A percentile compares a stretch with the other conserved stretches of the same genome.
Conservation (phyloP, 2,329 filamentous ascomycete species). For the Epichloe amarillans region DNA sequence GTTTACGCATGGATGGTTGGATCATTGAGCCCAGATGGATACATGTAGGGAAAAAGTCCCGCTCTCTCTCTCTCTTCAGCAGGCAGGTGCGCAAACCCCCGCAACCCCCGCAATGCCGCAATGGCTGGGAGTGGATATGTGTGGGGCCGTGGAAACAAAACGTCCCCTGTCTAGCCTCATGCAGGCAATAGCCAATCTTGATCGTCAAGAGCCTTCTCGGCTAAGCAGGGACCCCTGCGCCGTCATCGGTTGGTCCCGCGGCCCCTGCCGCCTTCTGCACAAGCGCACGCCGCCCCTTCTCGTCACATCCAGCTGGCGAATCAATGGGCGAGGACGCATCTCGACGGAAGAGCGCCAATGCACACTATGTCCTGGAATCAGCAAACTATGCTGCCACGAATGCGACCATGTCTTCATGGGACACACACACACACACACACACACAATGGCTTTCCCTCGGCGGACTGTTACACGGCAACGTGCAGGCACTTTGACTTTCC, state of each 20-base stretch:
- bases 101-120: too few species aligned
- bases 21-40: too few species aligned
- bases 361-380: not conserved
- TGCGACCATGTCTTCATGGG: not conserved
- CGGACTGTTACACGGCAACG: not conserved
- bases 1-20: too few species aligned
- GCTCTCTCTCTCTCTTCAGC: too few species aligned
- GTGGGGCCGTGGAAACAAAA: not conserved
- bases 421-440: too few species aligned
- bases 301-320: constrained; percentile 26
- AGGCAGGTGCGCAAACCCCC: too few species aligned
- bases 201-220: constrained; percentile 17
- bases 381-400: constrained; percentile 4
- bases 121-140: not conserved
- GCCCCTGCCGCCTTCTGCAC: constrained; percentile 32
- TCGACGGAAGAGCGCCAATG: constrained; percentile 1
- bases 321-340: constrained; percentile 1
- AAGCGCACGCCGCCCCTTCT: constrained; percentile 20
- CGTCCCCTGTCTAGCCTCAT: constrained; percentile 13
- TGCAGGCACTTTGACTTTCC: not conserved
- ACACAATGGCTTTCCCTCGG: not conserved
- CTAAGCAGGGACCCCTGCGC: constrained; percentile 16
- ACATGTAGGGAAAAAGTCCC: too few species aligned
- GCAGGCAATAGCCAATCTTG: constrained; percentile 28
- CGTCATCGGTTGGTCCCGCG: constrained; percentile 33